phyloP scores from a whole-genome alignment of 1,284 basidiomycete genomes.

The Filobasidium uniguttulatum region DNA sequence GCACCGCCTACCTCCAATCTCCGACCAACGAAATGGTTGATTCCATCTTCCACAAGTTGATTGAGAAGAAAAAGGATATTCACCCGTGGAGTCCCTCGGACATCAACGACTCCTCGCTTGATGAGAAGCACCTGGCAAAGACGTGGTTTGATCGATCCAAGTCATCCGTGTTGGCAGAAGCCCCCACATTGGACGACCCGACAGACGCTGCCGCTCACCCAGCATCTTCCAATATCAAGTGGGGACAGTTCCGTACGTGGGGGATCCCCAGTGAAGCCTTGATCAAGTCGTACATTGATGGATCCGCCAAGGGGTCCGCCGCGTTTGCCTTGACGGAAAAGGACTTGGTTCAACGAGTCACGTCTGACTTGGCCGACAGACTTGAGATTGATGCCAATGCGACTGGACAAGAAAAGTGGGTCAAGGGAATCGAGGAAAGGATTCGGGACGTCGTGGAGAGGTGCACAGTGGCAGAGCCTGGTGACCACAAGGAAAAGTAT shows the following conservation, averaged over 20 bases:
- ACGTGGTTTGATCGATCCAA: constrained; percentile 36
- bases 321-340: constrained; percentile 31
- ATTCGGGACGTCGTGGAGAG: constrained; percentile 23
- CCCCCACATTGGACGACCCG: constrained; percentile 20
- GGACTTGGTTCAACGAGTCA: constrained; percentile 27
- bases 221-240: constrained; percentile 20
- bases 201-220: neutral
- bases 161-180: constrained; percentile 38
- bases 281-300: constrained; percentile 26
- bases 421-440: constrained; percentile 21
- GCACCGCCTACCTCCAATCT: constrained; percentile 45
- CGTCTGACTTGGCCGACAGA: constrained; percentile 5
- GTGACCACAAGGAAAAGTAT: constrained; percentile 9
- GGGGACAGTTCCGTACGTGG: constrained; percentile 33
- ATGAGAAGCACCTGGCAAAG: constrained; percentile 42
- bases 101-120: constrained; percentile 41
- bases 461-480: constrained; percentile 18
- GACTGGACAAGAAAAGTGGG: constrained; percentile 16
- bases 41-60: constrained; percentile 61
- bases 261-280: constrained; percentile 31
- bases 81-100: constrained; percentile 46
- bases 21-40: constrained; percentile 66
- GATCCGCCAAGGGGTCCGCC: constrained; percentile 26
- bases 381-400: constrained; percentile 20
- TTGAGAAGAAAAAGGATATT: constrained; percentile 45